Base-by-base conservation (phyloP, 495 filamentous ascomycete species). In the Penicillium mononematosum region DNA sequence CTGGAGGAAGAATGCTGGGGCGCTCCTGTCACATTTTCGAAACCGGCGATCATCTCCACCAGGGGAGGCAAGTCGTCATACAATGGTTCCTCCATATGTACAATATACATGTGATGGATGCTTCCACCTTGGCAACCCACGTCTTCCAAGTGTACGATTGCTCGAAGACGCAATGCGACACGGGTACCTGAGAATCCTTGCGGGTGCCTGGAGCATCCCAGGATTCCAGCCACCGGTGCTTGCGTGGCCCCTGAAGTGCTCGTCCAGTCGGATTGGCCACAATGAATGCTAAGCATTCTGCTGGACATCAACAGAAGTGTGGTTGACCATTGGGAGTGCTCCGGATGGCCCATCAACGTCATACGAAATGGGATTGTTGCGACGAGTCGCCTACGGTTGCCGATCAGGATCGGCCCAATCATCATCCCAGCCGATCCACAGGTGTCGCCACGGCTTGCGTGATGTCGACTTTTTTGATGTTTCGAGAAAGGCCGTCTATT, bases 201-300 rank as follows among this genome's bases (percentile, higher is more conserved):
- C 39, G 34, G 50, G 52, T 56, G 22, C 43, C 53, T 45, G 43
- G 41, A 45, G 42, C 51, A 42, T 50, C 34, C 43, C 25, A 53
- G 19, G 17, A 29, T 36, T 61, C 54, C 61, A 67, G 66, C 66
- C 66, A 64, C 66, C 38, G 24, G 36, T 38, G 61, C 55, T 67
- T 69, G 66, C 66, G 64, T 60, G 66, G 58, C 61, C 42, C 32
- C 12, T 17, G 11, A n/a, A 31, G 6, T 16, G 32, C 9, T 5
- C 14, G 16, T 27, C 2, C 14, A 22, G 5, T 10, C 17, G 53
- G 57, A 69, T 65, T 67, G 66, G 66, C 6, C 44, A 39, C 6
- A 20, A n/a, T 10, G 14, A 2, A 58, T 60, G 58, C 58, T 69
- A 67, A 69, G 64, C 66, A 69, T 64, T 69, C 64, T 59, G 31